Base-by-base conservation (phyloP, 306 rosid genomes). In the Inga oerstediana region DNA sequence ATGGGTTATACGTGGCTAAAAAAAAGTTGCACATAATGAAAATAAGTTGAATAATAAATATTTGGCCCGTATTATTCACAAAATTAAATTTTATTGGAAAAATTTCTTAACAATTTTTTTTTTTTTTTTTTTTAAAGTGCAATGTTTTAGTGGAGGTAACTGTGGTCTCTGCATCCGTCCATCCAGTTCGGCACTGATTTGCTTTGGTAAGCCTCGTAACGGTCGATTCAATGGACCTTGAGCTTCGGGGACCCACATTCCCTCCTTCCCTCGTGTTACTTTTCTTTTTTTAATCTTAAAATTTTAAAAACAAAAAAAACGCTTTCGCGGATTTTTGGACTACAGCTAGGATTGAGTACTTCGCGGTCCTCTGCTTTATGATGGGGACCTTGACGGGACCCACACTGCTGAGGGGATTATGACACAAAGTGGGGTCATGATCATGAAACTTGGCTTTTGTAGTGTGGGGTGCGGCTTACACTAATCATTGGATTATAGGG, bases 181-280 rank as follows among this genome's bases (percentile, higher is more conserved):
- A 80, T 72, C 84, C 84, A 78, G 69, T 83, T 76, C 22, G 62
- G 52, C 75, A 1, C 77, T 75, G 35, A 59, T 51, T 30, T 51
- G 82, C 83, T 80, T 85, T 67, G 84, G 64, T 64, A 75, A 72
- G 80, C 75, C 83, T 75, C 76, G 86, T 76, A 86, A 84, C 89
- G 89, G 88, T 84, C 88, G 84, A 79, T 82, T 89, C 83, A 52
- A 37, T 11, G 74, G 77, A 82, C 49, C 80, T 68, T 69, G 80
- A 56, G 67, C 74, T 39, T 2, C 19, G 32, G 35, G 54, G 87
- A 77, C 13, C 86, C 89, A 77, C 84, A 39, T 49, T 49, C 54
- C 54, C 70, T 76, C 75, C 27, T 12, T 58, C 65, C 75, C 72
- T 27, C 27, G 76, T 68, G 76, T 68, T 51, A 0, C 46, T 0